Conservation (phyloP, 2,329 filamentous ascomycete genomes). For the Xylaria arbuscula region DNA sequence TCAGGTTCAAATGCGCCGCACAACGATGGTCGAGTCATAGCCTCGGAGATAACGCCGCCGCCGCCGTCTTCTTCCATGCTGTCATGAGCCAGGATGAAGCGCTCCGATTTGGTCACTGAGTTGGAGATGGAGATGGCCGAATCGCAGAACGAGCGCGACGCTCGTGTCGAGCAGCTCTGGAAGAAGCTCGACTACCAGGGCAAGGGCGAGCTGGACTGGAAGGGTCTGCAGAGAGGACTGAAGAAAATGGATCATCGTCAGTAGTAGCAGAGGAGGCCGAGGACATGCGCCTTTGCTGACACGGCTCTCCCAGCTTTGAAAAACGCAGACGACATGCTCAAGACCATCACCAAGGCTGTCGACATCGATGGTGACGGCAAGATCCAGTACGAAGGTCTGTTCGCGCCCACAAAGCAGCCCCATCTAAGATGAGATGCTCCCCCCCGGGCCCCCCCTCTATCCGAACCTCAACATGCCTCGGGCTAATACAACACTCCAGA, state of each 20-base stretch:
- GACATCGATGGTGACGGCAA: slow-evolving; percentile 88
- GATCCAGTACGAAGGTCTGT: slow-evolving; percentile 88
- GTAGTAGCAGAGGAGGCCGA: slow-evolving; percentile 47
- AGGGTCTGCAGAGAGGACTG: slow-evolving; percentile 85
- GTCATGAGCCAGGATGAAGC: slow-evolving; percentile 59
- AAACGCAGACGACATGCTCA: slow-evolving; percentile 88
- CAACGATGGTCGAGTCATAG: slow-evolving; percentile 41
- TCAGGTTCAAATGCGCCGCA: slow-evolving; percentile 26
- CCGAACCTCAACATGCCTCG: slow-evolving; percentile 14
- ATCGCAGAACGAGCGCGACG: slow-evolving; percentile 81
- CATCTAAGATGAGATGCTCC: slow-evolving; percentile 8
- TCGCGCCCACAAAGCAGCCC: slow-evolving; percentile 25
- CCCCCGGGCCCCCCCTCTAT: neutral
- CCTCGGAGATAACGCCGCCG: slow-evolving; percentile 38
- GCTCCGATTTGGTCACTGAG: slow-evolving; percentile 63
- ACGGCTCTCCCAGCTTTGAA: slow-evolving; percentile 70
- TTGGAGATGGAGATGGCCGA: slow-evolving; percentile 76
- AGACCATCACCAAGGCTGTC: slow-evolving; percentile 81
- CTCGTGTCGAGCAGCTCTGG: slow-evolving; percentile 87
- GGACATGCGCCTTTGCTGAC: slow-evolving; percentile 31
- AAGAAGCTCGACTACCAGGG: slow-evolving; percentile 79
- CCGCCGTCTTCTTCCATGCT: slow-evolving; percentile 38
- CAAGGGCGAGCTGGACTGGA: slow-evolving; percentile 84
- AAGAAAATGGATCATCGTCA: slow-evolving; percentile 91
- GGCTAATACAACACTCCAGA: slow-evolving; percentile 64